phyloP scores from a whole-genome alignment of 2,329 filamentous ascomycete species.

The Scedosporium boydii region DNA sequence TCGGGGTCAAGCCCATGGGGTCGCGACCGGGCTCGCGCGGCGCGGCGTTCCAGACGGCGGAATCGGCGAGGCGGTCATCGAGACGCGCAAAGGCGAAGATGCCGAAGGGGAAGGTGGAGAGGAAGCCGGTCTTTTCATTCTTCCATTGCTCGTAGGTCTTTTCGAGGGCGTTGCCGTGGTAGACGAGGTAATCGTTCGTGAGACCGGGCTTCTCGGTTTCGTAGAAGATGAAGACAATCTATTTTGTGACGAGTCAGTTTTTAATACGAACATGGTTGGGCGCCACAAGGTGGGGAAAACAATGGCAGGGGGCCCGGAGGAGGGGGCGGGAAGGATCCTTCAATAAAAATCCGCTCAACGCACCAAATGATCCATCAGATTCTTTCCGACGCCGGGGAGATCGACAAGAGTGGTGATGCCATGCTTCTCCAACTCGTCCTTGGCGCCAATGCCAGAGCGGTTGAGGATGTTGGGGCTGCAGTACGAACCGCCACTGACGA shows the following conservation, averaged over 20 bases:
- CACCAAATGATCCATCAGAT: constrained; percentile 23
- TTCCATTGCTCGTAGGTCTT: constrained; percentile 45
- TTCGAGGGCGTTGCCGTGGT: too few relatives aligned
- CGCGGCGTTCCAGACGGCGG: constrained; percentile 43
- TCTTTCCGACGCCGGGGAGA: constrained; percentile 53
- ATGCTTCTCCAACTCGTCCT: constrained; percentile 25
- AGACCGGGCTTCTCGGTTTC: too few relatives aligned
- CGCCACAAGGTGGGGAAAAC: too few relatives aligned
- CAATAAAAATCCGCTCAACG: too few relatives aligned
- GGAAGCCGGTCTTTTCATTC: constrained; percentile 45
- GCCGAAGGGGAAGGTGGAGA: constrained; percentile 55
- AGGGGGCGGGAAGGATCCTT: too few relatives aligned
- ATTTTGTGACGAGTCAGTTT: too few relatives aligned
- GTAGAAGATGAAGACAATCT: too few relatives aligned
- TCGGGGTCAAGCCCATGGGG: constrained; percentile 48
- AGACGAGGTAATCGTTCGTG: too few relatives aligned
- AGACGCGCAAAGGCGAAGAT: constrained; percentile 53
- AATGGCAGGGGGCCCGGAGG: too few relatives aligned
- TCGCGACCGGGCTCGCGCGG: constrained; percentile 41
- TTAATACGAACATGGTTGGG: too few relatives aligned
- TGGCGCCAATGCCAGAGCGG: constrained; percentile 33
- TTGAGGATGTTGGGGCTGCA: constrained; percentile 37
- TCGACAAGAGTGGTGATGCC: constrained; percentile 43
- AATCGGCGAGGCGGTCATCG: constrained; percentile 46
- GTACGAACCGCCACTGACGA: constrained; percentile 36